Conservation (phyloP, 2,329 filamentous ascomycete genomes). For the Cryphonectria japonica region DNA sequence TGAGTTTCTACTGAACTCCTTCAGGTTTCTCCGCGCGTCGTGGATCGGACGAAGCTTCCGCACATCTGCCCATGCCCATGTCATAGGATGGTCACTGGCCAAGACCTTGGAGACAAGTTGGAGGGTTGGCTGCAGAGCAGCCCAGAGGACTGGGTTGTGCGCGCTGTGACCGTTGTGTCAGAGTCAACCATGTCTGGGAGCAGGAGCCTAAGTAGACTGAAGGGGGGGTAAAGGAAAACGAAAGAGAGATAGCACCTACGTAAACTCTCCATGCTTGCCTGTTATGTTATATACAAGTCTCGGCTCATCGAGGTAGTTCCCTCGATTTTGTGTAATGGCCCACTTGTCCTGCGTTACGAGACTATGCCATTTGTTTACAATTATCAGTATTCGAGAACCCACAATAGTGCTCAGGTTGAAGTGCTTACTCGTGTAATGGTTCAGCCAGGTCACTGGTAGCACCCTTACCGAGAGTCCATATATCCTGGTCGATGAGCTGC, state of each 20-base stretch:
- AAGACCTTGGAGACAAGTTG: conserved; percentile 24
- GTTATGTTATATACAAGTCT: conserved; percentile 21
- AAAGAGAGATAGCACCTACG: neutral
- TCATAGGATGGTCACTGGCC: conserved; percentile 21
- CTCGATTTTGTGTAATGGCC: conserved; percentile 5
- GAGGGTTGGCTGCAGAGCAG: conserved; percentile 25
- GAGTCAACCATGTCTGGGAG: neutral
- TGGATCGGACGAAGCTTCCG: conserved; percentile 7
- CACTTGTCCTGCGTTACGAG: conserved; percentile 22
- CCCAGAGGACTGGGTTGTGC: conserved; percentile 16
- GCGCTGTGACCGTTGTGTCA: neutral
- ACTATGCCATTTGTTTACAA: conserved; percentile 1
- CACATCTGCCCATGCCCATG: conserved; percentile 24
- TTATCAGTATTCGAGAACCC: neutral
- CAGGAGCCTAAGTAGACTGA: neutral
- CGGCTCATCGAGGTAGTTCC: neutral
- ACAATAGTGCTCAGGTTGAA: neutral
- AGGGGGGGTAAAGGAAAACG: neutral
- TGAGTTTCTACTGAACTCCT: neutral
- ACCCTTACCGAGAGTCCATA: conserved; percentile 20
- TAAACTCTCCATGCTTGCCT: conserved; percentile 23
- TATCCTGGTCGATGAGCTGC: conserved; percentile 14
- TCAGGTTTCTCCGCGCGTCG: neutral
- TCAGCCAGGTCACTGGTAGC: conserved; percentile 17
- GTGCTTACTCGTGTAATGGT: conserved; percentile 24